Base-by-base conservation (phyloP, 345 rosid genomes). In the Linum tenue region DNA sequence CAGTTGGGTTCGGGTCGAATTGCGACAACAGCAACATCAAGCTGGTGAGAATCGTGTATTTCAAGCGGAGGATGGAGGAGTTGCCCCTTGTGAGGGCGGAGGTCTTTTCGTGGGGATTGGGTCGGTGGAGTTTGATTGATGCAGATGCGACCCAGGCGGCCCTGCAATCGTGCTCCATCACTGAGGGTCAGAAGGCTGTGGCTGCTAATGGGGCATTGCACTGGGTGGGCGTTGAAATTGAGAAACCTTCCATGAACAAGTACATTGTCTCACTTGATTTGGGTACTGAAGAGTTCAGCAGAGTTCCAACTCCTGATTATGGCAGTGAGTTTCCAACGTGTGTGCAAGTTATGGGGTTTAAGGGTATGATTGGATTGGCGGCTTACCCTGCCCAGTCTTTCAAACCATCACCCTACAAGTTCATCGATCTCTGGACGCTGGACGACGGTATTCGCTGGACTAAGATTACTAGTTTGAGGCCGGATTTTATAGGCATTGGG, bases 301-400 rank as follows among this genome's bases (percentile, higher is more conserved):
- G 44, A 55, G 37, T 44, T 35, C 43, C 39, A 7, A 55, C 39
- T 0, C 76, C 72, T 1, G 66, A 68, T 36, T 55, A 56, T 50
- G 5, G 39, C 3, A 55, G 35, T 14, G 64, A 62, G 2, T 12
- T 53, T 0, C 7, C 16, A n/a, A 56, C 15, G 31, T 59, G 66
- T 59, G 42, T 67, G 44, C 71, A 76, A 43, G 40, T 74, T 5
- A 14, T 76, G 56, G 56, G 64, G 2, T 69, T 63, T 37, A 66
- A 68, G 37, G 78, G 63, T 11, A 70, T 67, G 3, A 63, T 76
- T 17, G 83, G 72, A 7, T 39, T 79, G 55, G 76, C 76, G 37
- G n/a, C 36, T 7, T 72, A 67, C 59, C 55, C 71, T 43, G 6
- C 64, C 5, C 2, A 53, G 35, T 37, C 56, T 56, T 71, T 65